phyloP scores from a whole-genome alignment of 352 stramenopile genomes.

The Globisporangium abappressorium region DNA sequence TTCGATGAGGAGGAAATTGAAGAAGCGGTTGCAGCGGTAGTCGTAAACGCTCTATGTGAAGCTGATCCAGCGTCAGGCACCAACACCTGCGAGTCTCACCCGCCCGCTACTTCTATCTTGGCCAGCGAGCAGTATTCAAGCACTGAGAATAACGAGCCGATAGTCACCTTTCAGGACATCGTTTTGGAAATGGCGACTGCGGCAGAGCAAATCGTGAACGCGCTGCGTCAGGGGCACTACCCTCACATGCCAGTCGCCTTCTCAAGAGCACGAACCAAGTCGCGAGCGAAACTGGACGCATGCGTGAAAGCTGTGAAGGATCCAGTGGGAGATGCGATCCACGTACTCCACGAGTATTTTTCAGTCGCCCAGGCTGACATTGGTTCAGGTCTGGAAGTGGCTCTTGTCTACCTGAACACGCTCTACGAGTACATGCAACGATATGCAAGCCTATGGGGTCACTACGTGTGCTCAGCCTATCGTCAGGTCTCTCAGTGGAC shows the following conservation, averaged over 20 bases:
- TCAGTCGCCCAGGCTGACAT: background rate
- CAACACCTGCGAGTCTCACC: background rate
- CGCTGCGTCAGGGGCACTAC: conserved; percentile 1
- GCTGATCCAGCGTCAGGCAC: background rate
- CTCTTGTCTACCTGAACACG: background rate
- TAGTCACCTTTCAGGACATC: conserved; percentile 5
- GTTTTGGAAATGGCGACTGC: conserved; percentile 11
- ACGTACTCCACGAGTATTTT: background rate
- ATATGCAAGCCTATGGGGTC: background rate
- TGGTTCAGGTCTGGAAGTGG: background rate
- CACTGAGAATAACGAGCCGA: background rate
- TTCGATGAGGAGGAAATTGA: background rate
- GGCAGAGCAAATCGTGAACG: conserved; percentile 10
- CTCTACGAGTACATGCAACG: background rate
- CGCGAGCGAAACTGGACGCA: background rate
- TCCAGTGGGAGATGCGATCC: background rate
- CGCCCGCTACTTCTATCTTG: background rate
- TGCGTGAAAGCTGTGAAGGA: background rate
- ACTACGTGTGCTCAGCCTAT: background rate
- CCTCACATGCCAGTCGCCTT: background rate
- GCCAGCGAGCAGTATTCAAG: background rate
- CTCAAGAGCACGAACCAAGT: background rate
- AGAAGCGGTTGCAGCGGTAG: conserved; percentile 1
- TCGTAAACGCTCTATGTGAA: background rate
- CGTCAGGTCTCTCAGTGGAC: conserved; percentile 7